phyloP scores from a whole-genome alignment of 2,329 filamentous ascomycete species.

The Sarocladiaceae sp. region DNA sequence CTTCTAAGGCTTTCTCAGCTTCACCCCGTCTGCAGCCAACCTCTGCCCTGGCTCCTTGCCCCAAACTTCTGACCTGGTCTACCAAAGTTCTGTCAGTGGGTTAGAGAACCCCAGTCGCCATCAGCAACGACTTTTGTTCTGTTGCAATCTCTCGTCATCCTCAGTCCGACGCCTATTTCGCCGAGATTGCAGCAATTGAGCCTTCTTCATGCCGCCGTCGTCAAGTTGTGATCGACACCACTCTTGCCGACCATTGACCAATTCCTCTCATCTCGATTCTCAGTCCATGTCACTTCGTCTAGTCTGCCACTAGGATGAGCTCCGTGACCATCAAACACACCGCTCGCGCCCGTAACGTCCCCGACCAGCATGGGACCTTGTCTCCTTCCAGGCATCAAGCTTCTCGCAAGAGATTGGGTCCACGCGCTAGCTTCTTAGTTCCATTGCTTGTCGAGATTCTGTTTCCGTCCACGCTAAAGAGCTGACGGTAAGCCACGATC shows the following conservation, averaged over 20 bases:
- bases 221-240: conserved; percentile 1
- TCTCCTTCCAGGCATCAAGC: conserved; percentile 2
- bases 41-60: too few species aligned
- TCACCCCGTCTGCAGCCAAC: too few species aligned
- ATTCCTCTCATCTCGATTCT: not conserved
- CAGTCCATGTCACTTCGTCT: not conserved
- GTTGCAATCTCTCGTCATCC: not conserved
- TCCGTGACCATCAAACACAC: not conserved
- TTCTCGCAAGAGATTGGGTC: not conserved
- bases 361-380: not conserved
- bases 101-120: not conserved
- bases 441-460: too few species aligned
- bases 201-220: not conserved
- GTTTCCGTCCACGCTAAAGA: too few species aligned
- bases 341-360: not conserved
- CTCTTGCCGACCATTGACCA: not conserved
- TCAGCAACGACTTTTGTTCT: not conserved
- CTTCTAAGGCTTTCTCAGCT: too few species aligned
- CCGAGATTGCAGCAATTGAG: not conserved
- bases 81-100: not conserved
- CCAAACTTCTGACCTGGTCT: too few species aligned
- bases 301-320: not conserved
- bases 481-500: too few species aligned
- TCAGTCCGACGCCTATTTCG: not conserved
- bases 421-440: not conserved